Evolutionary conservation across 2,329 filamentous ascomycete genomes (phyloP).

Genomic region (Alternaria sp.): DNA sequence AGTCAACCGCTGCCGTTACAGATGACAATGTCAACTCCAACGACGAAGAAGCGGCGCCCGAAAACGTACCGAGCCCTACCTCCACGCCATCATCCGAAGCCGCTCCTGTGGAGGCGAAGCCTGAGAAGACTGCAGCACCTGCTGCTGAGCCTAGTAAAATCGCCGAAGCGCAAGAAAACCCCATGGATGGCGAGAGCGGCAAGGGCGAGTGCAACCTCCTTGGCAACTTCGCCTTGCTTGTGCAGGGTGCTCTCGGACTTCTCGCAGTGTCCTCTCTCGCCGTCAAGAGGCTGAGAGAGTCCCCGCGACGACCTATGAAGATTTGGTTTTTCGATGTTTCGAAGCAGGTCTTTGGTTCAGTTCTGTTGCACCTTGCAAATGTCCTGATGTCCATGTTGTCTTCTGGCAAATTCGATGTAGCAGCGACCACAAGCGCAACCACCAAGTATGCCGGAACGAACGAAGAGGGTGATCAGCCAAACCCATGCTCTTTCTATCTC

Average conservation of each 20-base stretch:
- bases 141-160: constrained; percentile 24
- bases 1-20: constrained; percentile 13
- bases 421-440: constrained; percentile 53
- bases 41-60: constrained; percentile 21
- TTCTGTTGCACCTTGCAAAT: constrained; percentile 90
- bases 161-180: constrained; percentile 34
- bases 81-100: constrained; percentile 20
- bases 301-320: constrained; percentile 89
- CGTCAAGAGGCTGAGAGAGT: constrained; percentile 91
- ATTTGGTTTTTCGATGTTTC: constrained; percentile 98
- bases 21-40: constrained; percentile 14
- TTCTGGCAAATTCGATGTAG: constrained; percentile 78
- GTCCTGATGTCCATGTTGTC: constrained; percentile 96
- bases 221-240: constrained; percentile 87
- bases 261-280: constrained; percentile 87
- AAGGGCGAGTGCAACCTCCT: constrained; percentile 85
- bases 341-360: constrained; percentile 95
- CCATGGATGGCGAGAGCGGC: constrained; percentile 54
- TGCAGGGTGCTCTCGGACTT: constrained; percentile 85
- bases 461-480: constrained; percentile 66
- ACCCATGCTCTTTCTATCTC: constrained; percentile 96
- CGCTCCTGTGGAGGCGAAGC: constrained; percentile 14
- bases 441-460: constrained; percentile 32
- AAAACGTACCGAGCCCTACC: constrained; percentile 12
- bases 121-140: constrained; percentile 20